These are phyloP conservation scores for Ramaria rubella DNA, from an alignment of 768 basidiomycete species.

Conservation along the genomic window DNA sequence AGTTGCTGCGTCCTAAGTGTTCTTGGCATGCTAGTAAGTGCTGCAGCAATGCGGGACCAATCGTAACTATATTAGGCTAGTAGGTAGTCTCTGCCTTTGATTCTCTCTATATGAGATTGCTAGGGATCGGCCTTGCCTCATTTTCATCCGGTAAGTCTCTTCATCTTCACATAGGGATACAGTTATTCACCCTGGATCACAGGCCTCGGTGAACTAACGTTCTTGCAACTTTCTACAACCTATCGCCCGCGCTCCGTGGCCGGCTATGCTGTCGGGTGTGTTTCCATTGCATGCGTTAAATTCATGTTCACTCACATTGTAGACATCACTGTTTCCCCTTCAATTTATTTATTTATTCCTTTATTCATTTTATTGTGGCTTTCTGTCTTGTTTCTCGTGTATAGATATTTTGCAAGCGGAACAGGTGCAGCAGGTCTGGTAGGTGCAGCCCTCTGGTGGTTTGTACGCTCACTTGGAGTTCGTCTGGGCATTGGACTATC, in stretches of 20 bases:
- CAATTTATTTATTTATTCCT: background rate
- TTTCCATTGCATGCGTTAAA: background rate
- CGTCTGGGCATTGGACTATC: constrained; percentile 76
- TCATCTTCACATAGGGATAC: background rate
- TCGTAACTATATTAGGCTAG: background rate
- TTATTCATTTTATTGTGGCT: background rate
- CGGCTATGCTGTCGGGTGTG: constrained; percentile 77
- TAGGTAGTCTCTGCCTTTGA: constrained; percentile 77
- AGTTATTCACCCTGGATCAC: background rate
- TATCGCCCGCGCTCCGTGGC: constrained; percentile 63
- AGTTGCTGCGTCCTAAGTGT: constrained; percentile 74
- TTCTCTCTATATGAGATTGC: constrained; percentile 55
- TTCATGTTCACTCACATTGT: background rate
- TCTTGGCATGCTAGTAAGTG: constrained; percentile 79
- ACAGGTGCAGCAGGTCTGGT: constrained; percentile 92
- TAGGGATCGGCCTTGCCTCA: constrained; percentile 78
- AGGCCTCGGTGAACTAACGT: constrained; percentile 94
- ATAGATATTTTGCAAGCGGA: constrained; percentile 85
- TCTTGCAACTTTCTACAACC: constrained; percentile 85
- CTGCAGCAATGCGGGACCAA: background rate
- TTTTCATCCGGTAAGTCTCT: constrained; percentile 66
- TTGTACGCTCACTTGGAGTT: constrained; percentile 79
- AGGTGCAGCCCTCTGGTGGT: constrained; percentile 94
- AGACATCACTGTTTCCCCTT: background rate
- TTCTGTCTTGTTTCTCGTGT: background rate